Conservation (phyloP, 331 rosid species). For the Quercus tomentella region DNA sequence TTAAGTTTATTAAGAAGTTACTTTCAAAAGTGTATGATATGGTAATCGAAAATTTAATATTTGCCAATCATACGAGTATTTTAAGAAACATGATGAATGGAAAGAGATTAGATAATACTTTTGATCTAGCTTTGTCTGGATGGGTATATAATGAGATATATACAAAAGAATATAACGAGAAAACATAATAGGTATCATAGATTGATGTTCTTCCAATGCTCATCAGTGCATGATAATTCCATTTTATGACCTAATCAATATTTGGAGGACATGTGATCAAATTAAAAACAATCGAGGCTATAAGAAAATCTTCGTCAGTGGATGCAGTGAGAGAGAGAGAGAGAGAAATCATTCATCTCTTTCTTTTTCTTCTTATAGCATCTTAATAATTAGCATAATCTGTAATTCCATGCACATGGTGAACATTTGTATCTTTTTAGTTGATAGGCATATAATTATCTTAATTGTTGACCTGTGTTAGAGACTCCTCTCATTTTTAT, state of each 20-base stretch:
- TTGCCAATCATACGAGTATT: not conserved
- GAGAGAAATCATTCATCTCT: no score
- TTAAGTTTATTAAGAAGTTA: not conserved
- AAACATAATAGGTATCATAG: not conserved
- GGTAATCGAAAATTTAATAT: not conserved
- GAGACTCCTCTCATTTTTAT: slow-evolving; percentile 9
- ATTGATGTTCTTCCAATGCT: not conserved
- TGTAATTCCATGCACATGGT: no score
- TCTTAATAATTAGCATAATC: no score
- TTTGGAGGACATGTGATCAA: not conserved
- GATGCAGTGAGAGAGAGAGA: not conserved
- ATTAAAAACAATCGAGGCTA: not conserved
- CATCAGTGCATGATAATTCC: not conserved
- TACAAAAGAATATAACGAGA: slow-evolving; percentile 1
- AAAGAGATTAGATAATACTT: not conserved
- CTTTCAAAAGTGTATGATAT: not conserved
- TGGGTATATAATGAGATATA: not conserved
- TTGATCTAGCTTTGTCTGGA: no score
- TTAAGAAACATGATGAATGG: not conserved
- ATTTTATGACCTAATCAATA: not conserved
- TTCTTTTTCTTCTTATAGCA: no score
- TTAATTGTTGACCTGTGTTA: slow-evolving; percentile 41
- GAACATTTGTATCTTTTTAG: no score
- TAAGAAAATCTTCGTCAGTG: not conserved
- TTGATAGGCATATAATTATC: slow-evolving; percentile 16